A percentile compares a stretch with the other conserved stretches of the same genome.
Conservation (phyloP, 2,329 filamentous ascomycete species). For the Fusarium humuli region DNA sequence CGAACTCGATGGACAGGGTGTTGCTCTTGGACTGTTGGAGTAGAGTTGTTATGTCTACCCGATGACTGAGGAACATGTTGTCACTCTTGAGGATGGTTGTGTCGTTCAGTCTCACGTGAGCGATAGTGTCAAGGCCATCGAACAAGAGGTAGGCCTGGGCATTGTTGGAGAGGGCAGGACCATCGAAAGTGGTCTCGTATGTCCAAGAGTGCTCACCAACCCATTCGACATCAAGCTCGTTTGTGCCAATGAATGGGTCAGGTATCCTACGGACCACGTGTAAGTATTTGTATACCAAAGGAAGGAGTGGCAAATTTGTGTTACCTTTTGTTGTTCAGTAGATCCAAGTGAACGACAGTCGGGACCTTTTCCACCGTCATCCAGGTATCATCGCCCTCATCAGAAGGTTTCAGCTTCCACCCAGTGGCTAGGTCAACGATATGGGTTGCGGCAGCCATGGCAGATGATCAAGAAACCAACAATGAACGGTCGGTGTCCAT, state of each 20-base stretch:
- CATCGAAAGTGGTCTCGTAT: conserved; percentile 1
- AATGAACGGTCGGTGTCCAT: neutral
- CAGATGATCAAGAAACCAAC: neutral
- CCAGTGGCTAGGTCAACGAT: neutral
- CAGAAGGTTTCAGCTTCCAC: neutral
- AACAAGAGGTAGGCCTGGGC: neutral
- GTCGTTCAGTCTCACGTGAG: neutral
- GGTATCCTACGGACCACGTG: neutral
- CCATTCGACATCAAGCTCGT: conserved; percentile 5
- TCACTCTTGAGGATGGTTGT: neutral
- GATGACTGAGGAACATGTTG: conserved; percentile 14
- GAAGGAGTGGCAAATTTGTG: fast-evolving
- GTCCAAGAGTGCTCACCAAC: conserved; percentile 9
- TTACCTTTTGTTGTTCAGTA: neutral
- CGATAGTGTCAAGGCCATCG: conserved; percentile 13
- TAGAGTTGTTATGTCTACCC: neutral
- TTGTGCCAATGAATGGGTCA: conserved; percentile 3
- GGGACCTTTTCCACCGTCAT: neutral
- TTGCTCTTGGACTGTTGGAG: neutral
- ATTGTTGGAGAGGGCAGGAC: neutral
- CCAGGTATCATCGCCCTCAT: neutral
- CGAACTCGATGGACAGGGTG: neutral
- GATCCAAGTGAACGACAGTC: neutral
- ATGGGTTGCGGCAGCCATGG: neutral
- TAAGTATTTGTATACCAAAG: neutral